Evolutionary conservation across 2,329 filamentous ascomycete species (phyloP).

Genomic region (Lachnum nothofagi): DNA sequence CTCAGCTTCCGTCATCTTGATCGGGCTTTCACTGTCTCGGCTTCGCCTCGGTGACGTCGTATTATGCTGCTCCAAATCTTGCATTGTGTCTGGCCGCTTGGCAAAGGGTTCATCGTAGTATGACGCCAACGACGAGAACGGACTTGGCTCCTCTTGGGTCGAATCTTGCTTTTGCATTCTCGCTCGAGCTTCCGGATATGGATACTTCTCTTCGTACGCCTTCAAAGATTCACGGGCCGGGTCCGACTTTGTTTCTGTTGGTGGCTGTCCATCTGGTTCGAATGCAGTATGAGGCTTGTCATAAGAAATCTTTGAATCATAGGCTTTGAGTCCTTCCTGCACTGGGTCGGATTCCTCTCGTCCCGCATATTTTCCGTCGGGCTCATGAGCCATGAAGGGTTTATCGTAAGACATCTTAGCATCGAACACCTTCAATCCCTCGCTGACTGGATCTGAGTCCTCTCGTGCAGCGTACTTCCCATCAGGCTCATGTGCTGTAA

Average conservation of each 20-base stretch:
- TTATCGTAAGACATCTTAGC: conserved; percentile 2
- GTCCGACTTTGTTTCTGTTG: conserved; percentile 24
- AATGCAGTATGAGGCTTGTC: background rate
- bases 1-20: conserved; percentile 19
- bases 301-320: background rate
- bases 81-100: conserved; percentile 2
- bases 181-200: background rate
- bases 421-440: background rate
- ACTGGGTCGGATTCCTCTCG: conserved; percentile 32
- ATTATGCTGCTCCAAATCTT: background rate
- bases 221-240: conserved; percentile 33
- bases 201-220: conserved; percentile 34
- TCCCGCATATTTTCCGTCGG: background rate
- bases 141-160: background rate
- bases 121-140: background rate
- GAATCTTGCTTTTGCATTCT: background rate
- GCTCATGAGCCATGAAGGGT: background rate
- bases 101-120: conserved; percentile 25
- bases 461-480: conserved; percentile 19
- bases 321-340: background rate
- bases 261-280: conserved; percentile 33
- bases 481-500: conserved; percentile 25
- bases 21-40: background rate
- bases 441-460: background rate
- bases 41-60: background rate